Base-by-base conservation (phyloP, 2,329 filamentous ascomycete species). In the Aspergillus sp. region DNA sequence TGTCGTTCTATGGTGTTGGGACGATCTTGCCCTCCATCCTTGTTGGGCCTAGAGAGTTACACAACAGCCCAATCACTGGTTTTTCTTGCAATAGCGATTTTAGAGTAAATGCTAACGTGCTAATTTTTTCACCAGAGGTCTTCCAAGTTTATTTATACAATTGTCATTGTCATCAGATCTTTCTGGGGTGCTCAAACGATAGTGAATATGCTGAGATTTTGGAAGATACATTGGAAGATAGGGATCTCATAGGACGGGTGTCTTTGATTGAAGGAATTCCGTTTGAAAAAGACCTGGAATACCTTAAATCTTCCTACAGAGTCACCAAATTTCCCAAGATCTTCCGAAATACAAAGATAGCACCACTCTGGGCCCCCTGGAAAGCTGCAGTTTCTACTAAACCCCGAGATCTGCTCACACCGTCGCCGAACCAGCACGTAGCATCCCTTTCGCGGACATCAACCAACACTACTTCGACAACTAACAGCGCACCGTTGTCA, bases 141-240 rank as follows among this genome's bases (percentile, higher is more conserved):
- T 75, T 83, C 61, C 75, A 76, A 52, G 59, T 78, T 38, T 72
- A 76, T 59, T 64, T 80, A 40, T 69, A 75, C 60, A 75, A 82
- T 52, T 75, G 72, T 49, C 78, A 81, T 52, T 83, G 80, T 56
- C 78, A 77, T 42, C 78, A 81, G 44, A 73, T 83, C 41, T 66
- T 82, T 39, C 68, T 83, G 31, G 81, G 79, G 7, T 81, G 78
- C 59, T 77, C 76, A 10, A 74, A 78, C 46, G 76, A 79, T 60
- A 73, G 73, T 43, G 70, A 74, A 19, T 82, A 80, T 58, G 72
- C 73, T 26, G 67, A 69, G 8, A 62, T 76, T 31, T 64, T 83
- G 8, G 72, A 78, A 54, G 69, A 76, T 30, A 70, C 71, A 40
- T 58, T 69, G 38, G 63, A 66, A 45, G 72, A 78, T 42, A 52